A percentile compares a stretch with the other conserved stretches of the same genome.
Conservation (phyloP, 139 green algal species). For the Coccomyxa sp. region DNA sequence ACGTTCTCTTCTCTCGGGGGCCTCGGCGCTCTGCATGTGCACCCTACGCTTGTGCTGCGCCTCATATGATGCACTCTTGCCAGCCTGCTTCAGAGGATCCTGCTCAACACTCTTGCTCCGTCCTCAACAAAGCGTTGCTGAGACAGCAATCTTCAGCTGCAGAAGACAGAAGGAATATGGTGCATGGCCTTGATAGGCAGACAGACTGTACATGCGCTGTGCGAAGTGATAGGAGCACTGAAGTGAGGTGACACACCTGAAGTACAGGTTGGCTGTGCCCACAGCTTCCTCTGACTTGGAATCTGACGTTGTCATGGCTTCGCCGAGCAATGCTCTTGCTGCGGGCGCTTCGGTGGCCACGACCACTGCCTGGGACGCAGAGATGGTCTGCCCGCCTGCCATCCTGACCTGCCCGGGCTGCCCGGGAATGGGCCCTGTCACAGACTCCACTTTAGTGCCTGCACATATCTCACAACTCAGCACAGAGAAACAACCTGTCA, state of each 20-base stretch:
- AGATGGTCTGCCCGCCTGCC: constrained; percentile 39
- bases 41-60: not conserved
- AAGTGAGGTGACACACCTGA: constrained; percentile 38
- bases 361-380: constrained; percentile 61
- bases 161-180: too few relatives aligned
- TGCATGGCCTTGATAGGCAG: too few relatives aligned
- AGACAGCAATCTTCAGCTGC: too few relatives aligned
- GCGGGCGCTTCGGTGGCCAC: constrained; percentile 81
- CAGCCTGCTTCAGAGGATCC: too few relatives aligned
- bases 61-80: too few relatives aligned
- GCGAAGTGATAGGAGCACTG: too few relatives aligned
- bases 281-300: constrained; percentile 61
- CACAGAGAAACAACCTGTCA: too few relatives aligned
- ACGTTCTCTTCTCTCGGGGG: constrained; percentile 55
- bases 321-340: constrained; percentile 62
- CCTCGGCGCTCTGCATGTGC: constrained; percentile 24
- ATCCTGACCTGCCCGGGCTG: constrained; percentile 28
- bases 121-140: too few relatives aligned
- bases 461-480: too few relatives aligned
- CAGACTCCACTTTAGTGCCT: constrained; percentile 15
- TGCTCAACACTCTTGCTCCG: too few relatives aligned
- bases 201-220: too few relatives aligned
- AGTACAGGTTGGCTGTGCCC: constrained; percentile 90
- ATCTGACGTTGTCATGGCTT: constrained; percentile 28
- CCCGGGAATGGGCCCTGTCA: not conserved